Conservation (phyloP, 129 eudicot species). For the Centrapalus pauciflorus region DNA sequence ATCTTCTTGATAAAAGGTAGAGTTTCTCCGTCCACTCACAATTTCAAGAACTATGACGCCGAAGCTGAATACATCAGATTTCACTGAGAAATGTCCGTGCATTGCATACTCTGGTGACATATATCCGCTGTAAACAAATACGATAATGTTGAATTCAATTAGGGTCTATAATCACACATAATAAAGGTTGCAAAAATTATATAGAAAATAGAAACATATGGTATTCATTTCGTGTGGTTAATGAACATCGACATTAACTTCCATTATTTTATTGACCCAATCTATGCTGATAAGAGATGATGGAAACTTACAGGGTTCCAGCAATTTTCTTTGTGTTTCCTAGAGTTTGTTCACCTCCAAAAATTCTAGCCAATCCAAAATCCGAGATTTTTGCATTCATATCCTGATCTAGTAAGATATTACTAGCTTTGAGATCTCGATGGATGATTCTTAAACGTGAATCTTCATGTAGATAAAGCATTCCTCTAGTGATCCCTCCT, state of each 20-base stretch:
- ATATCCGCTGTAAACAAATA: constrained; percentile 39
- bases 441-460: constrained; percentile 35
- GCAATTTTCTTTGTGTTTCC: constrained; percentile 41
- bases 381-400: constrained; percentile 36
- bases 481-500: constrained; percentile 38
- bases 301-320: constrained; percentile 38
- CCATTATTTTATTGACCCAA: background rate
- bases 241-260: background rate
- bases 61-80: constrained; percentile 58
- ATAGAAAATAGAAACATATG: background rate
- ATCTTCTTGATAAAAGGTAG: constrained; percentile 23
- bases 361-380: constrained; percentile 34
- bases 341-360: constrained; percentile 34
- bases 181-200: background rate
- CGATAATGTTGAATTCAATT: background rate
- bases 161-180: background rate
- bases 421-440: constrained; percentile 42
- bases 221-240: background rate
- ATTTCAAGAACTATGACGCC: constrained; percentile 56
- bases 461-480: constrained; percentile 37
- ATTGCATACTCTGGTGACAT: constrained; percentile 61
- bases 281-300: background rate
- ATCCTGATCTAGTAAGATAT: constrained; percentile 27
- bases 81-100: constrained; percentile 44
- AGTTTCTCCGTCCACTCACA: constrained; percentile 45